These are phyloP conservation scores for Penicillium thymicola DNA, from an alignment of 2,329 filamentous ascomycete genomes.

Conservation along the genomic window DNA sequence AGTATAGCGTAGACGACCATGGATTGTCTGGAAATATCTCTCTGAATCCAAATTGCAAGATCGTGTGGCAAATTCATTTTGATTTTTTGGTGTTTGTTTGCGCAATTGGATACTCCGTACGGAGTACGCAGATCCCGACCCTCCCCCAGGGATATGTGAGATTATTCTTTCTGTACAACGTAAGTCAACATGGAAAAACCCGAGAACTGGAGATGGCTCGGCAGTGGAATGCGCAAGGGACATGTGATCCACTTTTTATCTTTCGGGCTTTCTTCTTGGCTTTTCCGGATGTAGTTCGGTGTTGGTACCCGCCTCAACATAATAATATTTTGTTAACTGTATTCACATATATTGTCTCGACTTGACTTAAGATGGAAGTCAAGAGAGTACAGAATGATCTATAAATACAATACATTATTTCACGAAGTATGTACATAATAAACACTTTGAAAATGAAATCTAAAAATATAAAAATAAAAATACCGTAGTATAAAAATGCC, in stretches of 20 bases:
- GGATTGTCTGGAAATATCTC: neutral
- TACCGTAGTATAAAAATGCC: neutral
- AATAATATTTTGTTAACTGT: neutral
- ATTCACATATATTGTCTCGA: neutral
- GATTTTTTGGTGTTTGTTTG: neutral
- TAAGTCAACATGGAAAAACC: neutral
- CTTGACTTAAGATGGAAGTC: neutral
- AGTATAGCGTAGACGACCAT: neutral
- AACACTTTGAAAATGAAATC: neutral
- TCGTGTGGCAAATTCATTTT: slow-evolving; percentile 11
- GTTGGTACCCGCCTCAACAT: neutral
- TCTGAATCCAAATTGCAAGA: neutral
- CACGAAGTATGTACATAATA: neutral
- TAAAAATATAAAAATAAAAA: neutral
- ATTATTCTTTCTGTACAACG: neutral
- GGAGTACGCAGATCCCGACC: neutral
- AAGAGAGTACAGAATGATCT: neutral
- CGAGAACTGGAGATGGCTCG: neutral
- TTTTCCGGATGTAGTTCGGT: neutral
- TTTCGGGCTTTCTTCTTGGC: neutral
- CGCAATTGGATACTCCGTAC: neutral
- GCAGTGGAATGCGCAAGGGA: slow-evolving; percentile 1
- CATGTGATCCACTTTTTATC: slow-evolving; percentile 1
- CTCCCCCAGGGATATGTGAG: neutral
- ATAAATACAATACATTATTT: neutral